Base-by-base conservation (phyloP, 129 eudicot species). In the Saussurea involucrata region DNA sequence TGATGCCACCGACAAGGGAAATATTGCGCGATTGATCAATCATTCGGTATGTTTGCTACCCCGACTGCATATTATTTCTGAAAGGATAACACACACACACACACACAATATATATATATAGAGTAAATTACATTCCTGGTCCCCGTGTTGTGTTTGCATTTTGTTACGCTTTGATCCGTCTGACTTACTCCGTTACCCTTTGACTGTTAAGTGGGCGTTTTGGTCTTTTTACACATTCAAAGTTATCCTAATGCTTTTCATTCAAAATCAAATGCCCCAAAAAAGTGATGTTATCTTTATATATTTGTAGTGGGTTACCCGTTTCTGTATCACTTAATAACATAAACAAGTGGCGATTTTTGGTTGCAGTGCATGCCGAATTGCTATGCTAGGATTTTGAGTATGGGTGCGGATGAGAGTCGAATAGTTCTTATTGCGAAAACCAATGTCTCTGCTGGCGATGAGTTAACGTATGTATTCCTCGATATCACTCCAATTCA, bases 361-460 rank as follows among this genome's bases (percentile, higher is more conserved):
- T 71, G 24, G 24, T n/a, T 82, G 76, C 92, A 93, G 98, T 93
- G 98, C 85, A 85, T 87, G 92, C 98, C 97, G 33, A 93, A 88
- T 77, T 93, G 98, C 79, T 87, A 93, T 31, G 98, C 98, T 6
- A 88, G 98, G 84, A 93, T 93, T 75, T 77, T 93, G 86, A 90
- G 92, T 70, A 66, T 85, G 85, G 92, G 87, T 29, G 74, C 85
- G 33, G 88, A 90, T 7, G 91, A 88, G 78, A 93, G 97, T 72
- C 82, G 91, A 29, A 90, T 93, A 68, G 96, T 93, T 74, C 92
- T 93, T 40, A 87, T 88, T 24, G 98, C 98, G 40, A 93, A 83
- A 81, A 72, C 83, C 76, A 82, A 87, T 76, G 95, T 93, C 11
- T 71, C 92, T 61, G 95, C 91, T 22, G 98, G 98, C 8, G 88